Base-by-base conservation (phyloP, 257 asterid genomes). In the Gentiana macrophylla region DNA sequence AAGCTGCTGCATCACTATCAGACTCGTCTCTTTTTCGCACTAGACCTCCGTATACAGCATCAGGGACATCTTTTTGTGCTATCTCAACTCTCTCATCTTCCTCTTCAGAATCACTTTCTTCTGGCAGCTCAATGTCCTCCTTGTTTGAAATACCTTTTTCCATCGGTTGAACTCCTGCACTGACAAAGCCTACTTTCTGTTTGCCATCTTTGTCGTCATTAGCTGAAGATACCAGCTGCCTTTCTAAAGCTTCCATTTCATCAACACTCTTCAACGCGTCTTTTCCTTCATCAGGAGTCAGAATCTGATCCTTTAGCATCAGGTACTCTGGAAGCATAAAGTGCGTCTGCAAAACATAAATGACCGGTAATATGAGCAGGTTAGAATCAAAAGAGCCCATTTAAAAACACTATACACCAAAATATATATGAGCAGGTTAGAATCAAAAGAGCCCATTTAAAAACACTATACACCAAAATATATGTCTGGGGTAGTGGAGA, bases 51-150 rank as follows among this genome's bases (percentile, higher is more conserved):
- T 77, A 86, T 1, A 89, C 86, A 3, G 93, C 90, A 1, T 66
- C 66, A 0, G 95, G 95, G n/a, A 87, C 94, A 37, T 92, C 95
- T 69, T 88, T 85, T 70, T 79, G 95, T 8, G 98, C 86, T 49
- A 88, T 80, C 75, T 81, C 86, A 32, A 91, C 77, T 64, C 73
- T 81, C 48, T 75, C 93, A 3, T 84, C 98, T 47, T 80, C 95
- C 49, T 79, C 95, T 61, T 90, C 96, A 1, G 93, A 73, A 5
- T 84, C 98, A 43, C 89, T 82, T 43, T 77, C 97, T 52, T 83
- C 98, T 0, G 98, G 98, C 37, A 88, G 86, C 64, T 92, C 98
- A 4, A 88, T 83, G 52, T 92, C 98, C 72, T 87, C 96, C 50
- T 60, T 74, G 55, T 83, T 91, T 51, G 74, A 61, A 10, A 67